phyloP scores from a whole-genome alignment of 192 early-diverging fungal genomes.

The Phycomyces nitens region DNA sequence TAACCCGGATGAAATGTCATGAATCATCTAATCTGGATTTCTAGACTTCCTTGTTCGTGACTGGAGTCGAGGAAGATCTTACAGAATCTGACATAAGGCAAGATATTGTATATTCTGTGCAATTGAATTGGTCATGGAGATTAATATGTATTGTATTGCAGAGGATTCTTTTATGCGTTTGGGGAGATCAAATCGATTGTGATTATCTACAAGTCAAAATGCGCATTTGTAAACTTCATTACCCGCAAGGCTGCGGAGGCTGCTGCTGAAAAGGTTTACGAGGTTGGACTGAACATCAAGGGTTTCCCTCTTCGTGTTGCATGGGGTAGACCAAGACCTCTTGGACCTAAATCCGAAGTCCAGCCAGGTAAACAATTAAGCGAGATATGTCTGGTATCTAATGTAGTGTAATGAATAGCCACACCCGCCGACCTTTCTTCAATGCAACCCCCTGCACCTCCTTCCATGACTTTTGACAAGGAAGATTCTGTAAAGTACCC shows the following conservation, averaged over 20 bases:
- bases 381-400: no score
- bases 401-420: no score
- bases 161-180: conserved; percentile 72
- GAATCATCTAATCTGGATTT: no score
- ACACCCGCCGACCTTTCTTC: conserved; percentile 6
- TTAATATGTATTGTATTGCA: no score
- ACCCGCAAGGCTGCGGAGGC: conserved; percentile 79
- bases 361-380: conserved; percentile 1
- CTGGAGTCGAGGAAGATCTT: conserved; percentile 71
- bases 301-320: conserved; percentile 68
- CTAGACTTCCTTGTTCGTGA: conserved; percentile 81
- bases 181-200: conserved; percentile 90
- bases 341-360: conserved; percentile 55
- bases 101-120: no score
- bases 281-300: conserved; percentile 69
- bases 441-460: conserved; percentile 22
- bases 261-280: conserved; percentile 65
- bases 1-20: no score
- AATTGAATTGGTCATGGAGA: no score
- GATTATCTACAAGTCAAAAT: conserved; percentile 72
- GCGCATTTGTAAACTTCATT: conserved; percentile 90
- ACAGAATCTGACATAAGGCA: conserved; percentile 69
- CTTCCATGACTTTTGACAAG: conserved; percentile 24
- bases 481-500: conserved; percentile 37
- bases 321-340: conserved; percentile 78